Percentiles rank a stretch among this genome's conserved stretches.
phyloP scores from a whole-genome alignment of 176 grass and related monocot species.

The Alloteropsis semialata region DNA sequence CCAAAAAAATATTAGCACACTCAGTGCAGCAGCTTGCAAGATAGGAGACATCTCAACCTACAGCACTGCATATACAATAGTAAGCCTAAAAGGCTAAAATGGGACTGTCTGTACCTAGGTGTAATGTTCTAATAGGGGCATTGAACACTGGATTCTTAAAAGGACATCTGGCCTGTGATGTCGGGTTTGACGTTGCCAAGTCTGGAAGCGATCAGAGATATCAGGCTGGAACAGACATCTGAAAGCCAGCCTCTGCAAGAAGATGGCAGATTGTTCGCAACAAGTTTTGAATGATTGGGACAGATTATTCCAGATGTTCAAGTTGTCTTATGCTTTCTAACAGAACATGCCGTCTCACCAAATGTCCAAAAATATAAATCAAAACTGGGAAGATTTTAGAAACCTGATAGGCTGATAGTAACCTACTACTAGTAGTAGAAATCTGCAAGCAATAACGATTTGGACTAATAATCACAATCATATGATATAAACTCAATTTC shows the following conservation, averaged over 20 bases:
- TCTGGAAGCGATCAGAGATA: background rate
- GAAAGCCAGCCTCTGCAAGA: background rate
- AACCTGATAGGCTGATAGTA: background rate
- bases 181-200: background rate
- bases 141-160: background rate
- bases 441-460: background rate
- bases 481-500: background rate
- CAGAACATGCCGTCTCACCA: background rate
- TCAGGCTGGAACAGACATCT: background rate
- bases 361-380: background rate
- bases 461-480: background rate
- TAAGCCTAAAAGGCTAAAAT: background rate
- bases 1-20: background rate
- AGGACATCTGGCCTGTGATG: slow-evolving; percentile 28
- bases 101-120: slow-evolving; percentile 15
- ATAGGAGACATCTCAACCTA: slow-evolving; percentile 51
- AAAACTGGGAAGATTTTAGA: background rate
- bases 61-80: background rate
- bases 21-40: slow-evolving; percentile 26
- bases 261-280: background rate
- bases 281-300: background rate
- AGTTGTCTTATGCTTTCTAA: background rate
- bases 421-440: background rate
- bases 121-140: background rate
- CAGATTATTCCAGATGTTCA: background rate